Percentiles rank a stretch among this genome's conserved stretches.
These are phyloP conservation scores for Botrytis paeoniae DNA, from an alignment of 2,329 filamentous ascomycete species.

Conservation along the genomic window DNA sequence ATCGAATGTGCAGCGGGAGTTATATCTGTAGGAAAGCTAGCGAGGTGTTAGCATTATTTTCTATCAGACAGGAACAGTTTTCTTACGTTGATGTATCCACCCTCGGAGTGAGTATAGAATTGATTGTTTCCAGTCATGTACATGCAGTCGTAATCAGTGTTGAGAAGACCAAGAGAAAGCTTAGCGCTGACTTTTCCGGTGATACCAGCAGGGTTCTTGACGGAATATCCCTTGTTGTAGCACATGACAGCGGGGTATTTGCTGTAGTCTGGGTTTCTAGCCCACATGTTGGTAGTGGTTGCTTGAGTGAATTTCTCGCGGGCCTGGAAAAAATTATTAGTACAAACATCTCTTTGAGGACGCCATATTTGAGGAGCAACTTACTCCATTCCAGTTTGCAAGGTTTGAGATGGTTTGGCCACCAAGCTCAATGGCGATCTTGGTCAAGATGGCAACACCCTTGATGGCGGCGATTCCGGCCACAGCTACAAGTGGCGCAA, in stretches of 20 bases:
- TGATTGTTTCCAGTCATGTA: neutral
- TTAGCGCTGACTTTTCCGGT: neutral
- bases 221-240: neutral
- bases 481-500: neutral
- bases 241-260: neutral
- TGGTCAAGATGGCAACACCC: neutral
- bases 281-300: neutral
- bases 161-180: neutral
- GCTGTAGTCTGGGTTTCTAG: neutral
- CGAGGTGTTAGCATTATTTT: neutral
- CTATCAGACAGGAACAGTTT: neutral
- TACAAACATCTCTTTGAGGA: too few relatives aligned
- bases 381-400: neutral
- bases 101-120: neutral
- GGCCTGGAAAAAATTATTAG: neutral
- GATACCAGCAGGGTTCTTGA: neutral
- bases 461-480: neutral
- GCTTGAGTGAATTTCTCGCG: neutral
- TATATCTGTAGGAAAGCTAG: neutral
- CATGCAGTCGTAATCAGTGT: neutral
- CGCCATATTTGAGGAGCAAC: neutral
- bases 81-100: neutral
- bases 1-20: neutral
- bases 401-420: accelerated
- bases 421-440: neutral